Evolutionary conservation across 148 eudicot species (phyloP), one percentile per base, ranked within the genome.

Genomic region (Chenopodium berlandieri): DNA sequence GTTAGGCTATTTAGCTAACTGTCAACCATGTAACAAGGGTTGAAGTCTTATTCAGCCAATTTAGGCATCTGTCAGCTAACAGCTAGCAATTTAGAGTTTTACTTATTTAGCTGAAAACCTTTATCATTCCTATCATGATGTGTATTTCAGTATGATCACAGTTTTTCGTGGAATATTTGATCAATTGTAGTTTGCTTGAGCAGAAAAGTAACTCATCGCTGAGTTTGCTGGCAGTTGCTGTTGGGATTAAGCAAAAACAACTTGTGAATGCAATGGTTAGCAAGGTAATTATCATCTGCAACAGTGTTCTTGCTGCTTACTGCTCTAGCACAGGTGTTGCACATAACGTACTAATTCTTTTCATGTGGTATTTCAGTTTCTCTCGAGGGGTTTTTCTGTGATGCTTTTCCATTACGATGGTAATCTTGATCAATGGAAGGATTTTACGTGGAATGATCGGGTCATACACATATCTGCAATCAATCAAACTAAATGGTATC

Each of bases 341-440:
- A 1, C 1, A 30, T 47, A 7, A 68, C 71, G 16, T 56, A 16
- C 46, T 2, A 64, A 17, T 52, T 30, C 9, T 7, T 48, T 79
- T 1, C 34, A 47, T 78, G 54, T 12, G 54, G 70, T 77, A 82
- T 77, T 82, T 90, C 93, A 95, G 98, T 95, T 95, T 84, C 83
- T 93, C 65, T 82, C 85, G 20, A 87, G 87, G 65, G 82, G 81
- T 19, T 95, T 95, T 83, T 79, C 79, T 2, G 93, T 95, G 69
- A 95, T 93, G 93, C 89, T 93, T 64, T 95, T 95, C 87, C 98
- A 94, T 78, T 95, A 95, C 68, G 98, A 95, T 80, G 95, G 97
- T 60, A 52, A 79, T 14, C 91, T 95, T 67, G 95, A 95, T 84
- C 87, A 80, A 54, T 95, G 98, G 97, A 91, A 86, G 88, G 85